Evolutionary conservation across 768 basidiomycete genomes (phyloP).

Genomic region (Cytidiella melzeri): DNA sequence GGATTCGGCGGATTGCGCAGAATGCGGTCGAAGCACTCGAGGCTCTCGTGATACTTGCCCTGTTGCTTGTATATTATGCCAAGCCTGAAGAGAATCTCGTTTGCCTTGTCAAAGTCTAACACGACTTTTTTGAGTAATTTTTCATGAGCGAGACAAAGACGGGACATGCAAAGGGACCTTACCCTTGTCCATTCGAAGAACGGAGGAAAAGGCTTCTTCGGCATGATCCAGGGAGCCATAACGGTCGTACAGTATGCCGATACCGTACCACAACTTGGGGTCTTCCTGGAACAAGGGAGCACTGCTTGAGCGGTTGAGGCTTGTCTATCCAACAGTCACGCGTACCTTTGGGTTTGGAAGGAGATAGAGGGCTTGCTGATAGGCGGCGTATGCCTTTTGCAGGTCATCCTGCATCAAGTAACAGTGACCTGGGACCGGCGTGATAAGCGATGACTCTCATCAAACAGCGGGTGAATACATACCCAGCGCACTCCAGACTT

Average conservation of each 20-base stretch:
- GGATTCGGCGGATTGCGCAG: constrained; percentile 93
- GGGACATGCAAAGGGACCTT: constrained; percentile 21
- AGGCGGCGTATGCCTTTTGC: constrained; percentile 96
- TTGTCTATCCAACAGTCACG: constrained; percentile 6
- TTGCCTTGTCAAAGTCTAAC: constrained; percentile 94
- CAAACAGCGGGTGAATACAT: constrained; percentile 24
- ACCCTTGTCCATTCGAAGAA: constrained; percentile 97
- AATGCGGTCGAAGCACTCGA: constrained; percentile 94
- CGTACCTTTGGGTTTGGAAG: constrained; percentile 89
- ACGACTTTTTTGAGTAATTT: constrained; percentile 8
- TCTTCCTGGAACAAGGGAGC: constrained; percentile 58
- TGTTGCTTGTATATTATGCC: constrained; percentile 99
- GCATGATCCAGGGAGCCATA: constrained; percentile 98
- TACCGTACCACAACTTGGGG: constrained; percentile 99
- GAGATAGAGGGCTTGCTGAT: constrained; percentile 95
- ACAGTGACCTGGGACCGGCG: constrained; percentile 69
- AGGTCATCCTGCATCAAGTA: constrained; percentile 99
- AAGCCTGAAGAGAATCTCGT: constrained; percentile 95
- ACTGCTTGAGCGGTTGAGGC: constrained; percentile 8
- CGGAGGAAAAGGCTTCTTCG: constrained; percentile 96
- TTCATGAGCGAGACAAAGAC: constrained; percentile 13
- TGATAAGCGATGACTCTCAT: constrained; percentile 8
- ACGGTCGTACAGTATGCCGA: constrained; percentile 97
- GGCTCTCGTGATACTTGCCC: constrained; percentile 82
- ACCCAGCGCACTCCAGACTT: constrained; percentile 97